These are phyloP conservation scores for Wickerhamiella pararugosa DNA, from an alignment of 1,139 yeast genomes.

Conservation along the genomic window DNA sequence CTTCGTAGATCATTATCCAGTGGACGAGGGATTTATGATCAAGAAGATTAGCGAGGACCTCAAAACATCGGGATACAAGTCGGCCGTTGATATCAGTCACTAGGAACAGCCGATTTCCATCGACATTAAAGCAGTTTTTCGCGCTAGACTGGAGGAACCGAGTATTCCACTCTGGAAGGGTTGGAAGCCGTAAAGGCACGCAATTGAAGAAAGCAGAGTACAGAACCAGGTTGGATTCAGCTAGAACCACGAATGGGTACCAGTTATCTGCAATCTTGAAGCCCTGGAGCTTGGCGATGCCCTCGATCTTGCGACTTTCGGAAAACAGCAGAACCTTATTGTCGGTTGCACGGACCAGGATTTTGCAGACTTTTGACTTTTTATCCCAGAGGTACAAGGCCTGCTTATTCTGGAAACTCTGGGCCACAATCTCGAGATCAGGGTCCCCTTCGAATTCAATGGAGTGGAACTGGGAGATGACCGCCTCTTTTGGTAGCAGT, in stretches of 20 bases:
- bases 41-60: not conserved
- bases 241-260: conserved; percentile 2
- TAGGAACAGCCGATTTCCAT: not conserved
- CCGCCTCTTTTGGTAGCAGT: conserved; percentile 2
- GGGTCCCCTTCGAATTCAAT: not conserved
- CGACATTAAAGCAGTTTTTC: not conserved
- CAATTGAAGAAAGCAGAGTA: conserved; percentile 3
- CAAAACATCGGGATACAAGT: conserved; percentile 2
- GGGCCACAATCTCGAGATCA: not conserved
- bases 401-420: conserved; percentile 1
- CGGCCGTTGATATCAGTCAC: not conserved
- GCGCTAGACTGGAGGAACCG: not conserved
- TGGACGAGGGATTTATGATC: conserved; percentile 1
- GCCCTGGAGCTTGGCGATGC: conserved; percentile 3
- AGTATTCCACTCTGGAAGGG: not conserved
- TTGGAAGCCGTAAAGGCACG: not conserved
- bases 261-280: conserved; percentile 1
- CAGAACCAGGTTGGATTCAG: conserved; percentile 1
- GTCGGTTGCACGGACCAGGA: not conserved
- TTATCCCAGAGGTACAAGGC: conserved; percentile 1
- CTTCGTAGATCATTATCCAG: conserved; percentile 5
- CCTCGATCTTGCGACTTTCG: not conserved
- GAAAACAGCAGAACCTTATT: not conserved
- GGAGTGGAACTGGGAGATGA: not conserved
- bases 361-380: not conserved